phyloP scores from a whole-genome alignment of 208 protist species.

The Trypanosoma platydactyli region DNA sequence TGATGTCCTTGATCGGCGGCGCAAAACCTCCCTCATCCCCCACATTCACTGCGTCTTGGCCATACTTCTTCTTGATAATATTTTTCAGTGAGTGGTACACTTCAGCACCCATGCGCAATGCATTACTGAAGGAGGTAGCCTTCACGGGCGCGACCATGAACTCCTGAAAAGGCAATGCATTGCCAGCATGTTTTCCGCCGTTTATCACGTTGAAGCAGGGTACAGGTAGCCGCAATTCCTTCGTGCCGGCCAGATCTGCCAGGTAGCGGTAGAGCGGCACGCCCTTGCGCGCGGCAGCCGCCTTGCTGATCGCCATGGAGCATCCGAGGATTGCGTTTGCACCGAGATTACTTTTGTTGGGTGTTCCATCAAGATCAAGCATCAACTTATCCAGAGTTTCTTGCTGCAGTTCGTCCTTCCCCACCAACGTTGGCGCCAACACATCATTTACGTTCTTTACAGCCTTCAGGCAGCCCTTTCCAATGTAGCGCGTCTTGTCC shows the following conservation, averaged over 20 bases:
- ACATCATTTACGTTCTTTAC: conserved; percentile 97
- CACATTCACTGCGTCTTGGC: conserved; percentile 93
- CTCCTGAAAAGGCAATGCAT: conserved; percentile 94
- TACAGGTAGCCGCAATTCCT: conserved; percentile 86
- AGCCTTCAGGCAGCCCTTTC: conserved; percentile 96
- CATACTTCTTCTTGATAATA: conserved; percentile 97
- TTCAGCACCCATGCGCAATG: conserved; percentile 96
- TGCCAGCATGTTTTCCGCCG: conserved; percentile 98
- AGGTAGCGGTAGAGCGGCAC: conserved; percentile 97
- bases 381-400: conserved; percentile 94
- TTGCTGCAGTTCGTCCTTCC: conserved; percentile 92
- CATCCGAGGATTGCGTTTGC: conserved; percentile 99
- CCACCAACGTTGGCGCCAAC: conserved; percentile 92
- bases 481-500: conserved; percentile 93
- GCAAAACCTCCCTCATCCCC: conserved; percentile 99
- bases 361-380: conserved; percentile 96
- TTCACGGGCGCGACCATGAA: conserved; percentile 99
- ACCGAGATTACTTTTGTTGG: conserved; percentile 97
- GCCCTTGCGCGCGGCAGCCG: conserved; percentile 86
- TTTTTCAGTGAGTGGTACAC: conserved; percentile 98
- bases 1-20: conserved; percentile 92
- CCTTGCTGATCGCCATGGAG: conserved; percentile 97
- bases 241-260: conserved; percentile 89
- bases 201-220: conserved; percentile 99
- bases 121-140: conserved; percentile 94